Evolutionary conservation across 441 rosid genomes (phyloP).

Genomic region (Erodium moschatum): DNA sequence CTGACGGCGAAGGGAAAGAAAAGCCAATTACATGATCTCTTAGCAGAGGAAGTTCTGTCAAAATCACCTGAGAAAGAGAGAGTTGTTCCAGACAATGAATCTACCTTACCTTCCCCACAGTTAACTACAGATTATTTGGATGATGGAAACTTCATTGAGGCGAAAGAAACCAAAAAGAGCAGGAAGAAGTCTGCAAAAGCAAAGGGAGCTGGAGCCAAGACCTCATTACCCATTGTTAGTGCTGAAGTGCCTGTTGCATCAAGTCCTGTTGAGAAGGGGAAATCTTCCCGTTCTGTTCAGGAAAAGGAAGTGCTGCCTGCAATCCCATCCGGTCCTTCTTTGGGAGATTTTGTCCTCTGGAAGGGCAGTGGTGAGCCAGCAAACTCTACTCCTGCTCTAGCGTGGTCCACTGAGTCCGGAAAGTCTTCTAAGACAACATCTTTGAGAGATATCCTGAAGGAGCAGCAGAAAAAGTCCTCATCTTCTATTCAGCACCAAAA

Average conservation of each 20-base stretch:
- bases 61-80: constrained; percentile 45
- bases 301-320: constrained; percentile 65
- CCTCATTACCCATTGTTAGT: constrained; percentile 29
- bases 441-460: constrained; percentile 81
- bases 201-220: constrained; percentile 55
- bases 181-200: constrained; percentile 85
- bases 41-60: constrained; percentile 53
- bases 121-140: constrained; percentile 36
- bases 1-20: constrained; percentile 42
- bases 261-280: constrained; percentile 66
- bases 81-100: constrained; percentile 33
- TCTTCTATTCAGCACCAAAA: constrained; percentile 38
- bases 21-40: constrained; percentile 62
- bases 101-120: constrained; percentile 28
- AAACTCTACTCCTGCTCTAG: constrained; percentile 51
- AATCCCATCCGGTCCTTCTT: constrained; percentile 86
- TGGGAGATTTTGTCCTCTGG: constrained; percentile 93
- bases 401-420: constrained; percentile 75
- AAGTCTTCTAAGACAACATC: constrained; percentile 59
- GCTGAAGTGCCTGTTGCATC: constrained; percentile 44
- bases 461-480: constrained; percentile 64
- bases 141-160: constrained; percentile 71
- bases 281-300: constrained; percentile 43
- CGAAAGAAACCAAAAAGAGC: constrained; percentile 77
- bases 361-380: constrained; percentile 45